Percentiles rank a stretch among this genome's conserved stretches.
Evolutionary conservation across 2,329 filamentous ascomycete genomes (phyloP).

Genomic region (Aspergillus nomiae): DNA sequence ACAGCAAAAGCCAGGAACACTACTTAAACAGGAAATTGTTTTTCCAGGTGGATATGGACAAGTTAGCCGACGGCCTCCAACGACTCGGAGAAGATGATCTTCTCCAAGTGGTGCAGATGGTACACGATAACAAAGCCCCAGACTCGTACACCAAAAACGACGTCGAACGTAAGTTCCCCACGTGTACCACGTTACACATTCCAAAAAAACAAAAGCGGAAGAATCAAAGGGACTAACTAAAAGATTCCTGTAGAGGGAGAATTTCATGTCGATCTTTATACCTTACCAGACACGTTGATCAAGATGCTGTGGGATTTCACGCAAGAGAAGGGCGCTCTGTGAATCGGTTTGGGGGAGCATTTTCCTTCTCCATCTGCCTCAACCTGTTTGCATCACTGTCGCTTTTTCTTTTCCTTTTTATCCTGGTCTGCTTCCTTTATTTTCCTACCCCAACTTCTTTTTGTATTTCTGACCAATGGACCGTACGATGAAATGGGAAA

Average conservation of each 20-base stretch:
- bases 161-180: constrained; percentile 76
- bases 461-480: constrained; percentile 6
- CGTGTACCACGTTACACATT: not conserved
- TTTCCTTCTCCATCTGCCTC: constrained; percentile 1
- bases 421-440: constrained; percentile 7
- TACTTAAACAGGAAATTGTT: not conserved
- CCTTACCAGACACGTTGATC: constrained; percentile 84
- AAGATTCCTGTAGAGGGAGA: constrained; percentile 70
- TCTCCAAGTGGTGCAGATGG: constrained; percentile 93
- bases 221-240: not conserved
- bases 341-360: constrained; percentile 9
- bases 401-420: constrained; percentile 2
- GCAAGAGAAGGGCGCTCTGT: constrained; percentile 46
- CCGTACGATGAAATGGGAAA: not conserved
- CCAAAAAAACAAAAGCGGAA: not conserved
- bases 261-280: constrained; percentile 97
- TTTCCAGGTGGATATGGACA: constrained; percentile 80
- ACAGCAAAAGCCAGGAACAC: not conserved
- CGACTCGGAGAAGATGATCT: constrained; percentile 91
- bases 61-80: constrained; percentile 87
- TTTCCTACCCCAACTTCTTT: not conserved
- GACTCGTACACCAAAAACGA: constrained; percentile 98
- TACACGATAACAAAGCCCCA: constrained; percentile 92
- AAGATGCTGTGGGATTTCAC: constrained; percentile 96
- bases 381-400: not conserved